Evolutionary conservation across 2,329 filamentous ascomycete genomes (phyloP), one percentile per base, ranked within the genome.

Genomic region (Neophaeococcomyces mojaviensis): DNA sequence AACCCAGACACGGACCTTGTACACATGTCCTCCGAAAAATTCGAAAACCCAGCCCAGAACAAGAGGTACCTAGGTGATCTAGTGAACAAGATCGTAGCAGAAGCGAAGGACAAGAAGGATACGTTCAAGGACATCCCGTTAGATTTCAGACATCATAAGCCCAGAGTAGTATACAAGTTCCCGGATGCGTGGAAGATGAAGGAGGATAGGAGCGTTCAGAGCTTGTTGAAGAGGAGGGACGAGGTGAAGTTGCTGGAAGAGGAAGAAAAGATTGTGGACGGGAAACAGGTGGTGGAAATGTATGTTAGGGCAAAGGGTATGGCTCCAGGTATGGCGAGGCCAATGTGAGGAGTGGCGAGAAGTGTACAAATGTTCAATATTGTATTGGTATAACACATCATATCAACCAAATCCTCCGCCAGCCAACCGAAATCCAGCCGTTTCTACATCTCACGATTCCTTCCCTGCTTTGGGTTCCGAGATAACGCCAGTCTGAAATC

Each of bases 11-110:
- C 74, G 45, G 80, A 88, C 57, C 71, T 87, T 49, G 73, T 96
- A 58, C 88, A 86, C 68, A 95, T 98, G 77, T 88, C 85, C 62
- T 86, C 85, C 69, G 92, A 97, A 66, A 81, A 82, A 62, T 94
- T 85, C 64, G 81, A 87, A 61, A 86, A 89, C 46, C 84, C 88
- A 61, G 87, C 89, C 15, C 89, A 97, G 71, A 98, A 98, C 72
- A 98, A 97, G 75, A 81, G 87, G n/a, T 92, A 92, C 64, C 74
- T 98, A 18, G 84, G 81, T 44, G 87, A 94, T 58, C 67, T 88
- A 39, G 78, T 97, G 40, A 73, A 83, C 52, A 78, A 74, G 40
- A 69, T 98, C 54, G 69, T 98, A 49, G 71, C 70, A 5, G 81
- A 87, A 61, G 88, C 89, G 48, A 86, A 81, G 70, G 83, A 95